Base-by-base conservation (phyloP, 2,329 filamentous ascomycete species). In the Xylaria sp. region DNA sequence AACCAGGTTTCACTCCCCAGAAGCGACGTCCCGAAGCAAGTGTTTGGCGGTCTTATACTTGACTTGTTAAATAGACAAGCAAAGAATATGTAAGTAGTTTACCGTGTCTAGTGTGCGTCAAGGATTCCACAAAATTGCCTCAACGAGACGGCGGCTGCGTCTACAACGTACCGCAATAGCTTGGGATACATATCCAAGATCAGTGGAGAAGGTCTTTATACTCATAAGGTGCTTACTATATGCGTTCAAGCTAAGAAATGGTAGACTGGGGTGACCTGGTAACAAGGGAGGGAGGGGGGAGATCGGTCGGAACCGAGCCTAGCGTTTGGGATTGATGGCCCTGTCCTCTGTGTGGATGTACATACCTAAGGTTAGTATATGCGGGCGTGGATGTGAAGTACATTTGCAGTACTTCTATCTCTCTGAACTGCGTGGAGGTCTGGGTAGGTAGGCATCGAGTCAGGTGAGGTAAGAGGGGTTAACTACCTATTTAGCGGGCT, bases 291-390 rank as follows among this genome's bases (percentile, higher is more conserved):
- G 17, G 20, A 34, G 41, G 38, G 26, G 37, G 29, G 17, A 44
- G 41, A 48, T 48, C 43, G 46, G 47, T 51, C 48, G 48, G 52
- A 44, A 43, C 52, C 50, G 55, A 54, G 44, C 21, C 49, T 53
- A 46, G 26, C 39, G 51, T 44, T 26, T 53, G 48, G 47, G 41
- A 50, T 51, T 46, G 40, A 54, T 50, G 52, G 21, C 26, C 44
- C 19, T n/a, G 44, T 42, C 34, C 39, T 42, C 18, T 51, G 17
- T 41, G 20, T 17, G n/a, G 4, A 34, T 34, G 29, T 34, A 34
- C 29, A 13, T 7, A 34, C 29, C 9, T 34, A n/a, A n/a, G n/a
- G n/a, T n/a, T n/a, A n/a, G n/a, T n/a, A n/a, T n/a, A n/a, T n/a
- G n/a, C n/a, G n/a, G n/a, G n/a, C n/a, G n/a, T n/a, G n/a, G n/a